Percentiles rank a stretch among this genome's conserved stretches.
phyloP scores from a whole-genome alignment of 257 asterid species.

The Scutellaria minor region DNA sequence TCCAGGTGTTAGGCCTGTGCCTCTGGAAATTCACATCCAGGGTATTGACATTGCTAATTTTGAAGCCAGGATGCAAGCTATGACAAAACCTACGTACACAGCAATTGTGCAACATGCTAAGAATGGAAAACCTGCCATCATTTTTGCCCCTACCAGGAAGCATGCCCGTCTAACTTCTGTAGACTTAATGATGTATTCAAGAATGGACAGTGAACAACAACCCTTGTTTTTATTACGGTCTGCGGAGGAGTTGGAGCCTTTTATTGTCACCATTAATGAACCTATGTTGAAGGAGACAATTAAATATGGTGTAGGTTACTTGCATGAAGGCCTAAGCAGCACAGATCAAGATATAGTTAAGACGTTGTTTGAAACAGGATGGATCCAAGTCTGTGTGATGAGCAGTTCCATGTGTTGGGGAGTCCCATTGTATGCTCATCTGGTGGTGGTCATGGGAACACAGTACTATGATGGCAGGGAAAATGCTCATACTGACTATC shows the following conservation, averaged over 20 bases:
- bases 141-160: slow-evolving; percentile 64
- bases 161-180: slow-evolving; percentile 66
- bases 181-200: slow-evolving; percentile 65
- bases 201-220: slow-evolving; percentile 51
- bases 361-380: slow-evolving; percentile 55
- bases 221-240: slow-evolving; percentile 53
- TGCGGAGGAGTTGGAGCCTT: slow-evolving; percentile 46
- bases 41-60: slow-evolving; percentile 63
- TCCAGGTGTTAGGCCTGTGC: slow-evolving; percentile 70
- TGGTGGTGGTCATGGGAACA: slow-evolving; percentile 72
- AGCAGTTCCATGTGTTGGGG: slow-evolving; percentile 71
- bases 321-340: slow-evolving; percentile 62
- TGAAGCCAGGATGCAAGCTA: slow-evolving; percentile 70
- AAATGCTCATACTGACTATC: slow-evolving; percentile 65
- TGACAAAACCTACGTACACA: slow-evolving; percentile 66
- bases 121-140: slow-evolving; percentile 62
- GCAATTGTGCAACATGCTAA: slow-evolving; percentile 65
- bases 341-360: slow-evolving; percentile 66
- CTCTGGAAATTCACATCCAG: slow-evolving; percentile 65
- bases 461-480: slow-evolving; percentile 66
- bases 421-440: slow-evolving; percentile 61
- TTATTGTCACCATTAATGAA: slow-evolving; percentile 49
- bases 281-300: slow-evolving; percentile 57
- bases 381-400: slow-evolving; percentile 63
- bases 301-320: slow-evolving; percentile 57